Percentiles rank a stretch among this genome's conserved stretches.
phyloP scores from a whole-genome alignment of 2,329 filamentous ascomycete species.

The Monosporascus cannonballus region DNA sequence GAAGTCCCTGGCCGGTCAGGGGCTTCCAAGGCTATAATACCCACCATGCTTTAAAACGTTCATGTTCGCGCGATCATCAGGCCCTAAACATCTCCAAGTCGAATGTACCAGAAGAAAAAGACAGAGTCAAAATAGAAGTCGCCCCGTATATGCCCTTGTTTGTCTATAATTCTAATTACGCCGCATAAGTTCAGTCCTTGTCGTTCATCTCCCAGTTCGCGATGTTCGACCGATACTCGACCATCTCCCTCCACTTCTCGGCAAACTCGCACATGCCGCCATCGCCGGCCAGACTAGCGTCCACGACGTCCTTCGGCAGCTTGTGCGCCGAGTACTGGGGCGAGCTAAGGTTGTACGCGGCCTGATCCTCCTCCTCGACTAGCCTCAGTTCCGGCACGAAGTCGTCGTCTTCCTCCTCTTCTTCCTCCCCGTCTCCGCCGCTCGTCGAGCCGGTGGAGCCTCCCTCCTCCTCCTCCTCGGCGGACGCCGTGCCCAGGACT shows the following conservation, averaged over 20 bases:
- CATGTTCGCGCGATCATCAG: too few relatives aligned
- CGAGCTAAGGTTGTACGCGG: conserved; percentile 79
- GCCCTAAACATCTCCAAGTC: too few relatives aligned
- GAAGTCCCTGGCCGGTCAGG: too few relatives aligned
- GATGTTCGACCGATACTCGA: conserved; percentile 22
- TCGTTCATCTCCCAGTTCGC: conserved; percentile 23
- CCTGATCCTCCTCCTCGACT: conserved; percentile 77
- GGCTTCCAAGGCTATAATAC: too few relatives aligned
- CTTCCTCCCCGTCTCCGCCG: conserved; percentile 31
- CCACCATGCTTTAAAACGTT: too few relatives aligned
- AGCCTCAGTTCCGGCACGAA: conserved; percentile 74
- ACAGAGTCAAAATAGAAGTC: too few relatives aligned
- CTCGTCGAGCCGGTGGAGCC: conserved; percentile 25
- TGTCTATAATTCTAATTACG: too few relatives aligned
- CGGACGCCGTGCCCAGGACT: conserved; percentile 43
- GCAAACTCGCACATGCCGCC: conserved; percentile 78
- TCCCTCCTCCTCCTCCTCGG: conserved; percentile 31
- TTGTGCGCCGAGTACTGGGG: conserved; percentile 94
- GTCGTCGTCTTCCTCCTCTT: conserved; percentile 45
- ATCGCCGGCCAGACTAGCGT: conserved; percentile 60
- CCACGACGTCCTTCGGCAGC: conserved; percentile 85
- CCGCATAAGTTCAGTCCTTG: background rate
- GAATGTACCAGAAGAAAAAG: too few relatives aligned
- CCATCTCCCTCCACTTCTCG: conserved; percentile 62
- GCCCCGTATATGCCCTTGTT: too few relatives aligned